Conservation (phyloP, 352 stramenopile genomes). For the Phytopythium litorale region DNA sequence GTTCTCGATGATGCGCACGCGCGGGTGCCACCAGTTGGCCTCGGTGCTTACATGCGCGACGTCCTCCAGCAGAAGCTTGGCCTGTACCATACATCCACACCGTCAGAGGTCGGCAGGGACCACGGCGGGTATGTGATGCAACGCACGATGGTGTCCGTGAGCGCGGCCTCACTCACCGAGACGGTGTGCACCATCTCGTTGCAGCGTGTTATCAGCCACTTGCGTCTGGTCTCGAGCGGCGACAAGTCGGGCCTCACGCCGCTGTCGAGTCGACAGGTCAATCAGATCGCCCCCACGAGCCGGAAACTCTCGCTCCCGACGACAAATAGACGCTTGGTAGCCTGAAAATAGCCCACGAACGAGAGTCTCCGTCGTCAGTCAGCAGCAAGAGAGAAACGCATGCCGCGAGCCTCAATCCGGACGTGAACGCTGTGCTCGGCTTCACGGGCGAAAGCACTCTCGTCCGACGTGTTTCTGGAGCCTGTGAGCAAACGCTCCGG, state of each 20-base stretch:
- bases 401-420: not conserved
- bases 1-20: constrained; percentile 61
- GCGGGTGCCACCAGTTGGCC: constrained; percentile 65
- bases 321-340: not conserved
- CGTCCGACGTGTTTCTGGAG: not conserved
- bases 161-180: constrained; percentile 41
- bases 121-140: not conserved
- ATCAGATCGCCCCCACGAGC: not conserved
- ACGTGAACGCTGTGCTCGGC: not conserved
- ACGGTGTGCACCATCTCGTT: constrained; percentile 49
- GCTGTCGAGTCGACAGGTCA: not conserved
- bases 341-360: not conserved
- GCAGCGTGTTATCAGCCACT: not conserved
- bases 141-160: constrained; percentile 50
- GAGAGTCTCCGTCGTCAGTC: not conserved
- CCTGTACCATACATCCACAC: constrained; percentile 15
- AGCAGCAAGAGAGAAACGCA: not conserved
- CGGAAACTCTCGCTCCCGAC: not conserved
- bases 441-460: not conserved
- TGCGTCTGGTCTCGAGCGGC: not conserved
- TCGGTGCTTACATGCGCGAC: constrained; percentile 24
- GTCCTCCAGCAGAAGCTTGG: constrained; percentile 51
- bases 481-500: not conserved
- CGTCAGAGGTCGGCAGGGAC: not conserved
- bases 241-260: not conserved